A percentile compares a stretch with the other conserved stretches of the same genome.
Conservation (phyloP, 805 yeast genomes). For the Zygosaccharomyces siamensis region DNA sequence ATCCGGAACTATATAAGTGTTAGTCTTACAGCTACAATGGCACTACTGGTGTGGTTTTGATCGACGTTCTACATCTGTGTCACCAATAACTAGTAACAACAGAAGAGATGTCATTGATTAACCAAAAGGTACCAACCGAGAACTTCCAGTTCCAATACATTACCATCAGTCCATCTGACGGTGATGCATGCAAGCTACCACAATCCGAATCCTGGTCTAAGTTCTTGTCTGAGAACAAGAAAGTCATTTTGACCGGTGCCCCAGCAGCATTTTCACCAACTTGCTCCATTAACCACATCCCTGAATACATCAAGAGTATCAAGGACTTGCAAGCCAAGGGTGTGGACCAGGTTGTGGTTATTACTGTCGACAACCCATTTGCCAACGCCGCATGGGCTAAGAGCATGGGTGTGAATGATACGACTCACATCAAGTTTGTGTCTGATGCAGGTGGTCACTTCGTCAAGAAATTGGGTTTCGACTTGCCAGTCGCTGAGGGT, state of each 20-base stretch:
- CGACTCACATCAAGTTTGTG: conserved; percentile 50
- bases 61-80: too few relatives aligned
- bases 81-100: background rate
- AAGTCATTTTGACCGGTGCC: conserved; percentile 65
- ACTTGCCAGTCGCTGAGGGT: conserved; percentile 47
- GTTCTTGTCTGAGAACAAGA: conserved; percentile 39
- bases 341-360: conserved; percentile 56
- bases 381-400: conserved; percentile 66
- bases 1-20: background rate
- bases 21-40: background rate
- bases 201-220: conserved; percentile 25
- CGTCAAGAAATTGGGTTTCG: conserved; percentile 55
- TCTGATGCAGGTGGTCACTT: conserved; percentile 61
- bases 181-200: conserved; percentile 30
- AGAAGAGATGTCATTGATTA: conserved; percentile 19
- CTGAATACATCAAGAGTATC: conserved; percentile 53
- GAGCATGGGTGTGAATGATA: conserved; percentile 32
- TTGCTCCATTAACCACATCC: conserved; percentile 67
- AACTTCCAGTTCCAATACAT: conserved; percentile 33
- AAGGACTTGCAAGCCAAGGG: conserved; percentile 52
- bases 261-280: conserved; percentile 90
- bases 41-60: too few relatives aligned
- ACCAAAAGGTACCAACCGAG: conserved; percentile 25
- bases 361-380: conserved; percentile 68
- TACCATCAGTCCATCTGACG: conserved; percentile 23